These are phyloP conservation scores for Aspergillus bridgeri DNA, from an alignment of 495 filamentous ascomycete genomes.

Conservation along the genomic window DNA sequence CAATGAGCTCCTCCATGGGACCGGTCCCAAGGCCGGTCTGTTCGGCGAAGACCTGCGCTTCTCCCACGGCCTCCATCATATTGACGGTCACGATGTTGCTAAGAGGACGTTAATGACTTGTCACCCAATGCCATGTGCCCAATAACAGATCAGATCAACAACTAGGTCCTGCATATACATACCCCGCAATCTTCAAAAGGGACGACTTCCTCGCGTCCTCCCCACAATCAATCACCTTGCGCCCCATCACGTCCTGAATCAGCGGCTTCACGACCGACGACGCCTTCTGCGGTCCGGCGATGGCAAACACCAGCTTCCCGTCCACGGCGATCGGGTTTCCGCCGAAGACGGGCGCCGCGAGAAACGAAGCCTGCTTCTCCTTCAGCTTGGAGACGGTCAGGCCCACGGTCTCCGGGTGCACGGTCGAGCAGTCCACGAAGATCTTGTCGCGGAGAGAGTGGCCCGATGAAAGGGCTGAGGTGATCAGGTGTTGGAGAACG, in stretches of 20 bases:
- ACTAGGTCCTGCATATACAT: too few relatives aligned
- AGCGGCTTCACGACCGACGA: conserved; percentile 38
- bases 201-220: conserved; percentile 45
- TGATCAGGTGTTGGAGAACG: conserved; percentile 36
- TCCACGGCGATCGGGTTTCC: conserved; percentile 43
- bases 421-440: conserved; percentile 49
- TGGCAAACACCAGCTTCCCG: conserved; percentile 47
- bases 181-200: conserved; percentile 47
- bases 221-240: conserved; percentile 46
- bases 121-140: too few relatives aligned
- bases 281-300: conserved; percentile 37
- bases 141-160: too few relatives aligned
- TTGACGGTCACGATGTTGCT: conserved; percentile 47
- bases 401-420: conserved; percentile 40
- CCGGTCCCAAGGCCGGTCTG: conserved; percentile 50
- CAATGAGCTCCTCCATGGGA: conserved; percentile 49
- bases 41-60: conserved; percentile 54
- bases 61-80: conserved; percentile 50
- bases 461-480: conserved; percentile 27
- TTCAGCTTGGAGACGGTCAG: conserved; percentile 33
- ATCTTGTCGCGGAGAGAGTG: conserved; percentile 42
- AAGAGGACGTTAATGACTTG: conserved; percentile 2
- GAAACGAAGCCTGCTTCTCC: conserved; percentile 32
- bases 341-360: conserved; percentile 46
- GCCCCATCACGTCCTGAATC: conserved; percentile 45